Base-by-base conservation (phyloP, 805 yeast species). In the Sugiyamaella boreocaroliniensis region DNA sequence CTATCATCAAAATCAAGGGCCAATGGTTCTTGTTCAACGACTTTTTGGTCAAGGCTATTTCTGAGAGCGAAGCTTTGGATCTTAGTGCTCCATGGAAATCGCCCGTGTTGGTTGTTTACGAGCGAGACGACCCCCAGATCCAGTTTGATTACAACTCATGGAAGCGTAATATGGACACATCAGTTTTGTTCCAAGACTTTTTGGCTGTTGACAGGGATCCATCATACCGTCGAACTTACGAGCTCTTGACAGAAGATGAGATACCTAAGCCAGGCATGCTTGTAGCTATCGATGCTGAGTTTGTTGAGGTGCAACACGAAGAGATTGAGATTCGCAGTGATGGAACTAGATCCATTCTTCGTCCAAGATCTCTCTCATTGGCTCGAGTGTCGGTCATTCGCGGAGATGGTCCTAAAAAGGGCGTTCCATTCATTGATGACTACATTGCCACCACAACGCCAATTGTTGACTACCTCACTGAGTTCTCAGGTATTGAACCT, bases 271-370 rank as follows among this genome's bases (percentile, higher is more conserved):
- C 82, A 0, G 96, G 96, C 0, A 74, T 87, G 0, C 66, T 89
- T 41, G 83, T 92, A 16, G 99, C 98, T 0, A 85, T 93, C 53
- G 99, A 93, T 73, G 97, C 99, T 0, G 99, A 93, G 68, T 93
- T 95, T 74, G 98, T 93, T 2, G 78, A 83, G 29, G 66, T 90
- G 32, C 80, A 82, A 47, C 86, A 86, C 3, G 97, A 89, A 59
- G 81, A 84, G 56, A 78, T 81, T 44, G 97, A 90, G 63, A 78
- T 92, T 47, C 79, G 81, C 50, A 80, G 83, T 50, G 80, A 81
- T 56, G 97, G 98, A 0, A 63, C 76, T 4, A 82, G 83, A 57
- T 76, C 79, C 5, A 68, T 92, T 37, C 76, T 89, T 4, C 78
- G 82, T 54, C 97, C 99, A 0, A 82, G 82, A 47, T 77, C 79